Evolutionary conservation across 164 flowering plant genomes (phyloP), one percentile per base, ranked within the genome.

Genomic region (Magnolia changhungtana): DNA sequence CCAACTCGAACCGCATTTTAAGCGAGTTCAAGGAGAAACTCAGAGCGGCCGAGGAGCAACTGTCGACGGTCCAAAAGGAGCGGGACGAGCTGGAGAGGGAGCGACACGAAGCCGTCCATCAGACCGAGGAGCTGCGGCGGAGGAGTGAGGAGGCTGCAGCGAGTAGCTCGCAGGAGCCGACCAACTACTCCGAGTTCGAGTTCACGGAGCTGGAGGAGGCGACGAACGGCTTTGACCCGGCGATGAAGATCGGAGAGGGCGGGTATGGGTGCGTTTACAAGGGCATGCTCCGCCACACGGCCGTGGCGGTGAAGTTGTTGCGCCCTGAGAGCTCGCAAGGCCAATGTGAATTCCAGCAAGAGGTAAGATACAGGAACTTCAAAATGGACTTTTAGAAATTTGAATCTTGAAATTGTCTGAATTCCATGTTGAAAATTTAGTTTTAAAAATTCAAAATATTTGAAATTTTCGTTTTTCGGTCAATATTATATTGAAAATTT

Each of bases 181-280:
- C 76, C 71, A 86, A 80, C 77, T 86, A 88, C 83, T 78, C 89
- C 4, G 88, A 87, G 74, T 87, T 92, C 80, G 86, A 89, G 75
- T 87, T 86, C 71, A 75, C 68, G 11, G 98, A 93, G 74, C 85
- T 96, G 72, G 85, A 85, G 76, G 87, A 86, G 77, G 98, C 98
- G 1, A 96, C 98, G 50, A 69, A 31, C 3, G 69, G 76, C 72
- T 92, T 91, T 78, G 82, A 90, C 76, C 80, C 85, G 23, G 83
- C 88, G 1, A 76, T 85, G 77, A 89, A 86, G 85, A 91, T 96
- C 74, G 94, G 97, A 11, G 91, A 89, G 88, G 98, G 97, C 50
- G 97, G 93, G 19, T 91, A 87, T 84, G 95, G 97, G 50, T 88
- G 86, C 74, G 92, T 91, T 8, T 92, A 86, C 63, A 89, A 75